Percentiles rank a stretch among this genome's conserved stretches.
phyloP scores from a whole-genome alignment of 192 early-diverging fungal genomes.

The Entomortierella chlamydospora region DNA sequence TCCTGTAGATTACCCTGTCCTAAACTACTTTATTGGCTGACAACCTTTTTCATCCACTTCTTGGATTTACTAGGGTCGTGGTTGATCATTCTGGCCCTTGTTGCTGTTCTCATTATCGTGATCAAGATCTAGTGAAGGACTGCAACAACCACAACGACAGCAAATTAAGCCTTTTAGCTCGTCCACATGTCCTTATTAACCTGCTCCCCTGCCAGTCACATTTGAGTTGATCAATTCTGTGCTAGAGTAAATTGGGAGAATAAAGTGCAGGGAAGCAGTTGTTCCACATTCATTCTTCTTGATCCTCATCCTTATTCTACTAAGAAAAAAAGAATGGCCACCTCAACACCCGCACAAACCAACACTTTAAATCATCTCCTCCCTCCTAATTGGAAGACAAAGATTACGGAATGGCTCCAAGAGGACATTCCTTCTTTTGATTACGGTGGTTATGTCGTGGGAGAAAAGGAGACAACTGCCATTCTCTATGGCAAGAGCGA shows the following conservation, averaged over 20 bases:
- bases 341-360: conserved; percentile 53
- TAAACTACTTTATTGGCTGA: not conserved
- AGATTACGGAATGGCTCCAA: conserved; percentile 85
- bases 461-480: conserved; percentile 84
- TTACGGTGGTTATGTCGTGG: conserved; percentile 97
- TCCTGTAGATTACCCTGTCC: not conserved
- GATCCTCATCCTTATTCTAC: not conserved
- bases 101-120: conserved; percentile 57
- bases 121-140: conserved; percentile 7
- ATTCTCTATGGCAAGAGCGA: conserved; percentile 88
- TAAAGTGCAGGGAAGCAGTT: too few species aligned
- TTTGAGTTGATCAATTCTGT: too few species aligned
- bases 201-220: not conserved
- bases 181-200: too few species aligned
- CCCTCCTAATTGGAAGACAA: conserved; percentile 76
- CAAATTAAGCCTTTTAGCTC: not conserved
- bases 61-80: conserved; percentile 47
- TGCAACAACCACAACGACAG: too few species aligned
- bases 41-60: not conserved
- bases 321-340: conserved; percentile 20
- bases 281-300: not conserved
- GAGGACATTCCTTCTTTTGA: conserved; percentile 99
- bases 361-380: conserved; percentile 70
- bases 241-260: too few species aligned
- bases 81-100: conserved; percentile 57